Evolutionary conservation across 306 rosid species (phyloP).

Genomic region (Echinosophora koreensis): DNA sequence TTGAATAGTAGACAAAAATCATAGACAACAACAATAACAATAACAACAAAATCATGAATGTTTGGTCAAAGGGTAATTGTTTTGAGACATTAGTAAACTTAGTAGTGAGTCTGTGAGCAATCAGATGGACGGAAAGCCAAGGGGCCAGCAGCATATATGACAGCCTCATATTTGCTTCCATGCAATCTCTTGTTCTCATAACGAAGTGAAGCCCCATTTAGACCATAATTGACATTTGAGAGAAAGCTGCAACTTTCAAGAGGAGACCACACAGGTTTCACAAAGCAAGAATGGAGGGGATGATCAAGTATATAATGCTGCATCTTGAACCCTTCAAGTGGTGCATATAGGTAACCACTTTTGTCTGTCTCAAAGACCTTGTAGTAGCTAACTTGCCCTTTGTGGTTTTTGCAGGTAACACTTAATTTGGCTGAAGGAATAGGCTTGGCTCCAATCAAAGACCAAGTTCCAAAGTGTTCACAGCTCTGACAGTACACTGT

Average conservation of each 20-base stretch:
- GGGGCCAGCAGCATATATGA: constrained; percentile 85
- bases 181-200: constrained; percentile 67
- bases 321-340: constrained; percentile 72
- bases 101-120: constrained; percentile 59
- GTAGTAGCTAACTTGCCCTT: constrained; percentile 72
- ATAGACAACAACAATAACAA: neutral
- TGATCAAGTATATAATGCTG: constrained; percentile 67
- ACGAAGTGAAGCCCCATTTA: constrained; percentile 76
- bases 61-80: neutral
- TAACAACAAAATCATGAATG: constrained; percentile 22
- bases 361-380: constrained; percentile 74
- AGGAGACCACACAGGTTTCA: constrained; percentile 82
- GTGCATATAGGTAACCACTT: constrained; percentile 79
- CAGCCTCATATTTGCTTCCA: constrained; percentile 72
- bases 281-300: constrained; percentile 84
- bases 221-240: constrained; percentile 76
- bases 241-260: constrained; percentile 64
- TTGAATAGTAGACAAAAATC: constrained; percentile 30
- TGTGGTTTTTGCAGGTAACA: constrained; percentile 78
- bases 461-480: constrained; percentile 72
- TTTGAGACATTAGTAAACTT: neutral
- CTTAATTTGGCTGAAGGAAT: constrained; percentile 79
- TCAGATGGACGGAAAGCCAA: constrained; percentile 81
- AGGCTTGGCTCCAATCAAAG: constrained; percentile 74
- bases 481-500: constrained; percentile 88